These are phyloP conservation scores for Debaryomycetaceae sp. DNA, from an alignment of 1,139 yeast species.

Conservation along the genomic window DNA sequence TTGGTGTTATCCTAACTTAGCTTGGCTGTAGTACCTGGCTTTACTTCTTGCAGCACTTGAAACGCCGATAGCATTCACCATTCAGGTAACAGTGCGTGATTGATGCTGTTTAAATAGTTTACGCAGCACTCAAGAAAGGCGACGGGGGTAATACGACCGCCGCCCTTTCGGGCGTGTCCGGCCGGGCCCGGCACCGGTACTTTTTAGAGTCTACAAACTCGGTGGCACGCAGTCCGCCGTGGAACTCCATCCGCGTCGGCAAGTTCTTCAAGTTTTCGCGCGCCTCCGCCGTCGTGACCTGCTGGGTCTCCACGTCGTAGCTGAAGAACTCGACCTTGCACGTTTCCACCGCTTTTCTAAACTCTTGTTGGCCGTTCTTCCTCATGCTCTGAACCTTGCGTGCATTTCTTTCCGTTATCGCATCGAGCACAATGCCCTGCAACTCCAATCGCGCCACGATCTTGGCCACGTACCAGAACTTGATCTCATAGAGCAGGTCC, in stretches of 20 bases:
- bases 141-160: slow-evolving; percentile 20
- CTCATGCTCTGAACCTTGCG: slow-evolving; percentile 37
- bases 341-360: slow-evolving; percentile 52
- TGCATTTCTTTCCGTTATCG: slow-evolving; percentile 48
- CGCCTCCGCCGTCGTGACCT: slow-evolving; percentile 14
- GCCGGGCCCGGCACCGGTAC: slow-evolving; percentile 24
- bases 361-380: slow-evolving; percentile 39
- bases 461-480: slow-evolving; percentile 69
- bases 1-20: no score
- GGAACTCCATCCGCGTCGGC: slow-evolving; percentile 20
- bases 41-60: no score
- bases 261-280: slow-evolving; percentile 21
- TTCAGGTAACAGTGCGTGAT: no score
- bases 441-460: slow-evolving; percentile 68
- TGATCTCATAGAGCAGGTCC: slow-evolving; percentile 62
- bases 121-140: no score
- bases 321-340: slow-evolving; percentile 36
- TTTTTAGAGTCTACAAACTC: slow-evolving; percentile 25
- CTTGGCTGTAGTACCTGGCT: no score
- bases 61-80: no score
- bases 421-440: slow-evolving; percentile 54
- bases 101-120: no score
- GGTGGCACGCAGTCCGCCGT: slow-evolving; percentile 16
- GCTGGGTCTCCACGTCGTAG: slow-evolving; percentile 13
- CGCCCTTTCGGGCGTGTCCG: slow-evolving; percentile 5